Conservation (phyloP, 331 rosid genomes). For the Malus hybrid region DNA sequence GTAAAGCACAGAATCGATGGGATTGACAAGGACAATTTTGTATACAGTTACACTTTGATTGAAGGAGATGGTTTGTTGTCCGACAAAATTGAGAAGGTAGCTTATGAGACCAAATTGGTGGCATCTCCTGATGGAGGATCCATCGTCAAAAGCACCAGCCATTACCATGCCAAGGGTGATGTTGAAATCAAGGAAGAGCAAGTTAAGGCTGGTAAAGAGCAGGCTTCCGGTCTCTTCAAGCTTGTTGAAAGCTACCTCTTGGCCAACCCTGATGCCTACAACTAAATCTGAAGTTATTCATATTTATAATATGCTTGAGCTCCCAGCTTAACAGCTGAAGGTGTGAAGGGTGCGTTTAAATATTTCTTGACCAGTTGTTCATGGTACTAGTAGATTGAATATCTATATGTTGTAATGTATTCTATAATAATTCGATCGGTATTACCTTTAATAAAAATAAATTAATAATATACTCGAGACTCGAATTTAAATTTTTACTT, state of each 20-base stretch:
- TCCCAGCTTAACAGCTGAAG: background rate
- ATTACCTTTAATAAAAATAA: no score
- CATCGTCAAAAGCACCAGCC: slow-evolving; percentile 16
- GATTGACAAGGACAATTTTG: slow-evolving; percentile 29
- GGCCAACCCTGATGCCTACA: background rate
- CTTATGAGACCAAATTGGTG: slow-evolving; percentile 36
- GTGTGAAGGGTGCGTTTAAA: background rate
- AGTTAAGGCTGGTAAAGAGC: slow-evolving; percentile 22
- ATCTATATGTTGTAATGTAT: no score
- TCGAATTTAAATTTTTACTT: no score
- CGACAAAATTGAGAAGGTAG: slow-evolving; percentile 20
- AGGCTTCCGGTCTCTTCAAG: slow-evolving; percentile 17
- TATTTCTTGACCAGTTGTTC: no score
- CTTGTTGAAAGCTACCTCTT: slow-evolving; percentile 16
- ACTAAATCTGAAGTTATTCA: background rate
- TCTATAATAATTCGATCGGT: no score
- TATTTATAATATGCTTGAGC: no score
- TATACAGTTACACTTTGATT: slow-evolving; percentile 35
- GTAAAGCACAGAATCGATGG: slow-evolving; percentile 43
- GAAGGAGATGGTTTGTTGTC: slow-evolving; percentile 29
- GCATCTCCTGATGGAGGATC: slow-evolving; percentile 47
- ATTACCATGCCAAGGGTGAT: no score
- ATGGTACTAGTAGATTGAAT: no score
- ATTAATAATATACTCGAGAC: no score
- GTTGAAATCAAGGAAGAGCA: slow-evolving; percentile 12